These are phyloP conservation scores for Phytopythium delawarense DNA, from an alignment of 352 stramenopile species.

Conservation along the genomic window DNA sequence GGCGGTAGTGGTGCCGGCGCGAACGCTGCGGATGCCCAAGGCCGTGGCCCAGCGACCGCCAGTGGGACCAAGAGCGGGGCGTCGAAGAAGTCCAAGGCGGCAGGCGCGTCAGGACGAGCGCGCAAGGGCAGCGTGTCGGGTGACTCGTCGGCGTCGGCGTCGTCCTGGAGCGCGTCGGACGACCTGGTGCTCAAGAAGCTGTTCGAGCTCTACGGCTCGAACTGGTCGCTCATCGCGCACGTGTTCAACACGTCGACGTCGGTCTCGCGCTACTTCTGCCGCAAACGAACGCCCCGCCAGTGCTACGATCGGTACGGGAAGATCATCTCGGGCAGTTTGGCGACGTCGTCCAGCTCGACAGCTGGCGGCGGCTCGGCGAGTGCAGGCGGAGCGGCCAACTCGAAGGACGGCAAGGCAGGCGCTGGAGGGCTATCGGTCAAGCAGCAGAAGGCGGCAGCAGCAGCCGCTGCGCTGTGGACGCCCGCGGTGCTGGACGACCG, in stretches of 20 bases:
- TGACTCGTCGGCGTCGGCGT: slow-evolving; percentile 29
- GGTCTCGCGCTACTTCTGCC: slow-evolving; percentile 68
- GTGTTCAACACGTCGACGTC: slow-evolving; percentile 73
- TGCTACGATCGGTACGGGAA: slow-evolving; percentile 86
- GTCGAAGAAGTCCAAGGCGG: slow-evolving; percentile 62
- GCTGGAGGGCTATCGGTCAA: slow-evolving; percentile 22
- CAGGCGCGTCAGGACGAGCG: slow-evolving; percentile 16
- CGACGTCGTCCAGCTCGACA: slow-evolving; percentile 10
- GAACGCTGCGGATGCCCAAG: neutral
- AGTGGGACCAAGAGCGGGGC: slow-evolving; percentile 11
- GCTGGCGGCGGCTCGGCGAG: slow-evolving; percentile 4
- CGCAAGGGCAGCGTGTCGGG: slow-evolving; percentile 58
- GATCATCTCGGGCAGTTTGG: slow-evolving; percentile 59
- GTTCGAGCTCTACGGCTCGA: slow-evolving; percentile 82
- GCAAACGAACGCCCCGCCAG: slow-evolving; percentile 75
- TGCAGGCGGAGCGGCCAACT: neutral
- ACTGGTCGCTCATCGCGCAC: slow-evolving; percentile 86
- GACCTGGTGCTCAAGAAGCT: slow-evolving; percentile 81
- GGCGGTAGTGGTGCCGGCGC: neutral
- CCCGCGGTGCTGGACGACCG: slow-evolving; percentile 47
- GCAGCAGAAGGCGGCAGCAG: slow-evolving; percentile 32
- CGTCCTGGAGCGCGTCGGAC: slow-evolving; percentile 67
- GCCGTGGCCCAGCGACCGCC: slow-evolving; percentile 3
- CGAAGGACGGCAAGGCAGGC: slow-evolving; percentile 41
- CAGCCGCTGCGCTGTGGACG: slow-evolving; percentile 32